A percentile compares a stretch with the other conserved stretches of the same genome.
Conservation (phyloP, 768 basidiomycete genomes). For the Tricholoma sp. region DNA sequence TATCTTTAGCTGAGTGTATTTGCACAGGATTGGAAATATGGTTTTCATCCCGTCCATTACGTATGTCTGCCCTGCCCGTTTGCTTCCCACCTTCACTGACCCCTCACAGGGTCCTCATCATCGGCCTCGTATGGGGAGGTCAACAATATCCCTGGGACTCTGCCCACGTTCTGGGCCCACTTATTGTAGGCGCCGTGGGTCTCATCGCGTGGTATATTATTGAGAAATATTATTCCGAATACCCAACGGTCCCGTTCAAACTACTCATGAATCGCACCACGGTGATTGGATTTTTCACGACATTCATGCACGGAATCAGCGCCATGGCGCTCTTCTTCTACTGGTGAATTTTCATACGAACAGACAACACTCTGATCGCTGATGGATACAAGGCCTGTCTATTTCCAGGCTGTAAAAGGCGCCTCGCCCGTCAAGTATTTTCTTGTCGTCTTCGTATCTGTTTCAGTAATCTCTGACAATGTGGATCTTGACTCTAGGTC, state of each 20-base stretch:
- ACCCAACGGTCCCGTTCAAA: background rate
- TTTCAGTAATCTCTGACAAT: background rate
- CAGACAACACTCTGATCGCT: background rate
- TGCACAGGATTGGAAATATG: slow-evolving; percentile 31
- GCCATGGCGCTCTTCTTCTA: background rate
- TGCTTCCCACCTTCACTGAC: background rate
- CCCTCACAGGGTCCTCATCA: slow-evolving; percentile 14
- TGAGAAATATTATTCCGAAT: background rate
- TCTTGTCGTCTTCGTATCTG: background rate
- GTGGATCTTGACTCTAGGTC: background rate
- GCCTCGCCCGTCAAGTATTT: background rate
- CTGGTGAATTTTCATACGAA: background rate
- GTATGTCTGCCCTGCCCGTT: slow-evolving; percentile 1
- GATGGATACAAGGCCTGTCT: background rate
- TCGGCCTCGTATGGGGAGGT: slow-evolving; percentile 49
- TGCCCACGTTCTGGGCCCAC: slow-evolving; percentile 32
- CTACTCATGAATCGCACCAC: background rate
- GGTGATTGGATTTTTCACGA: background rate
- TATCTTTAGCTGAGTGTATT: background rate
- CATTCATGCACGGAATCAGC: background rate
- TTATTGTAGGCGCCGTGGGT: slow-evolving; percentile 36
- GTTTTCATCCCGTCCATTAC: slow-evolving; percentile 32
- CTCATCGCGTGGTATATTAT: slow-evolving; percentile 15
- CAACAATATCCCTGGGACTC: slow-evolving; percentile 37
- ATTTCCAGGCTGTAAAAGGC: background rate